Percentiles rank a stretch among this genome's conserved stretches.
Conservation (phyloP, 345 rosid genomes). For the Draba incana region DNA sequence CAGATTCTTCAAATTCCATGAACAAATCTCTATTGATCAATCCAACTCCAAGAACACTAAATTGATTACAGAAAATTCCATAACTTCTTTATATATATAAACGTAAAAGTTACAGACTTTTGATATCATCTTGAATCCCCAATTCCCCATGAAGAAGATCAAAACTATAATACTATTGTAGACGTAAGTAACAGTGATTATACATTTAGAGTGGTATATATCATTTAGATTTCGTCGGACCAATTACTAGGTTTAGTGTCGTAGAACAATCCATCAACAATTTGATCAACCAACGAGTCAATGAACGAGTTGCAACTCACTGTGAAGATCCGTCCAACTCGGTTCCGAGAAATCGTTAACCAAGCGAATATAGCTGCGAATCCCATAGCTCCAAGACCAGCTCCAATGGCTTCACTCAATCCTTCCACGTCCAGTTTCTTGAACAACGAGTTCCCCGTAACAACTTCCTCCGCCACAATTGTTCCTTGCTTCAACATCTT, state of each 20-base stretch:
- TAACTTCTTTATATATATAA: conserved; percentile 17
- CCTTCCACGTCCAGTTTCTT: conserved; percentile 79
- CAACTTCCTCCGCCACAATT: conserved; percentile 59
- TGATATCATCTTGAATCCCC: conserved; percentile 32
- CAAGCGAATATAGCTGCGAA: conserved; percentile 77
- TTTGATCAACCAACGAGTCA: conserved; percentile 82
- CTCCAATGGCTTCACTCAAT: conserved; percentile 65
- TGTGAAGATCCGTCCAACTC: conserved; percentile 73
- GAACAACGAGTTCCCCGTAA: conserved; percentile 82
- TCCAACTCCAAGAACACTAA: not conserved
- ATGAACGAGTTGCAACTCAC: conserved; percentile 74
- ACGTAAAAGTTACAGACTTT: conserved; percentile 33
- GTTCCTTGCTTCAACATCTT: no score
- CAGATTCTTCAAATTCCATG: conserved; percentile 2
- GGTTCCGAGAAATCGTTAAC: conserved; percentile 74
- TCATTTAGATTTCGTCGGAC: conserved; percentile 59
- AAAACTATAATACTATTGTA: conserved; percentile 8
- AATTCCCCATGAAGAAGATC: conserved; percentile 29
- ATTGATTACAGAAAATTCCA: not conserved
- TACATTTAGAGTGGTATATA: conserved; percentile 11
- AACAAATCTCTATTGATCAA: conserved; percentile 8
- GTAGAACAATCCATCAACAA: conserved; percentile 91
- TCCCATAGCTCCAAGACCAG: conserved; percentile 67
- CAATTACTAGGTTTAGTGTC: conserved; percentile 61
- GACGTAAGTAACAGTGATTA: conserved; percentile 16